These are phyloP conservation scores for Nemania abortiva DNA, from an alignment of 2,329 filamentous ascomycete species.

Conservation along the genomic window DNA sequence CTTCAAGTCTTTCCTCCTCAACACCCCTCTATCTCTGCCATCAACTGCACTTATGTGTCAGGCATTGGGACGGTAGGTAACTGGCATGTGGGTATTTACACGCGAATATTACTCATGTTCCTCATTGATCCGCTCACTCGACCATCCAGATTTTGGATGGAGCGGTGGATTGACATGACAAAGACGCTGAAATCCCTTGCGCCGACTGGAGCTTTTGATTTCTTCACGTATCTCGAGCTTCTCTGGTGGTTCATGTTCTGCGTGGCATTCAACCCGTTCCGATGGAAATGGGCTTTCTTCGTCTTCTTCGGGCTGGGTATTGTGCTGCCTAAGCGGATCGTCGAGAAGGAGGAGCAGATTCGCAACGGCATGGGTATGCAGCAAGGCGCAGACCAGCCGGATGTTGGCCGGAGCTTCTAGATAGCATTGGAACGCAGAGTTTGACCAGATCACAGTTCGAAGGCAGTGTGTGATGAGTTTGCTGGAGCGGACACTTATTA, in stretches of 20 bases:
- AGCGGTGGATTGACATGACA: constrained; percentile 89
- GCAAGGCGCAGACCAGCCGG: constrained; percentile 46
- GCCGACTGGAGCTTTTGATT: constrained; percentile 84
- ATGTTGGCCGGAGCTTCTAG: constrained; percentile 53
- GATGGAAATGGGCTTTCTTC: constrained; percentile 91
- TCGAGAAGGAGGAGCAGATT: constrained; percentile 73
- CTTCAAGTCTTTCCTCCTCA: constrained; percentile 84
- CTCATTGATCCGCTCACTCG: constrained; percentile 81
- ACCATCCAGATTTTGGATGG: constrained; percentile 80
- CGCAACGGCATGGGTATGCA: constrained; percentile 64
- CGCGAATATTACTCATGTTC: constrained; percentile 87
- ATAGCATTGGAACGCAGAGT: not conserved
- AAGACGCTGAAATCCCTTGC: constrained; percentile 75
- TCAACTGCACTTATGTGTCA: constrained; percentile 84
- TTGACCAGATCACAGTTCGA: not conserved
- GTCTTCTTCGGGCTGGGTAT: constrained; percentile 82
- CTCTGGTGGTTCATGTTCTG: constrained; percentile 89
- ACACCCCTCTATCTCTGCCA: constrained; percentile 79
- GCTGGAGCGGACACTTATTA: too few relatives aligned
- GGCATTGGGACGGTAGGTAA: constrained; percentile 87
- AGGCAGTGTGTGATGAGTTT: not conserved
- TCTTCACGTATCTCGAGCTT: constrained; percentile 88
- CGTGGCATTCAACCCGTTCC: constrained; percentile 82
- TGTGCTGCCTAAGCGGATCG: constrained; percentile 73
- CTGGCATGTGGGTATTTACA: constrained; percentile 92